phyloP scores from a whole-genome alignment of 2,329 filamentous ascomycete genomes.

The Cytospora mali region DNA sequence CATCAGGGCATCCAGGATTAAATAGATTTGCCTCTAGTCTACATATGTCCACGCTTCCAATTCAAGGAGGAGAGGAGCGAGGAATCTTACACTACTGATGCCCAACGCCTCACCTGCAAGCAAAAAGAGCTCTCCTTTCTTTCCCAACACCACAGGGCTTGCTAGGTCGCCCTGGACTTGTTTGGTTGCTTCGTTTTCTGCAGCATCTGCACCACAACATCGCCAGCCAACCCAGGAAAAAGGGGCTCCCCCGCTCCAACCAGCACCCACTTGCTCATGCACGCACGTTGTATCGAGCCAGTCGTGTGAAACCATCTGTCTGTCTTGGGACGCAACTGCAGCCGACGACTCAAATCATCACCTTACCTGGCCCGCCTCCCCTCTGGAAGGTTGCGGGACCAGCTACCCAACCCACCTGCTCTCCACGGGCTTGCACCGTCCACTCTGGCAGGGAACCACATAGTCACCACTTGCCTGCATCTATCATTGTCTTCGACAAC shows the following conservation, averaged over 20 bases:
- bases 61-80: too few species aligned
- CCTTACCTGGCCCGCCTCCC: not conserved
- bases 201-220: constrained; percentile 18
- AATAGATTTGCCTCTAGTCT: not conserved
- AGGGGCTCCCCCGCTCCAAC: constrained; percentile 14
- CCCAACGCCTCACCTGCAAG: constrained; percentile 17
- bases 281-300: constrained; percentile 24
- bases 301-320: constrained; percentile 29
- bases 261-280: constrained; percentile 11
- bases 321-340: constrained; percentile 20
- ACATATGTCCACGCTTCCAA: constrained; percentile 6
- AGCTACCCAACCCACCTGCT: constrained; percentile 4
- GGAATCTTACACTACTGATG: constrained; percentile 2
- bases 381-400: not conserved
- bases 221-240: constrained; percentile 18
- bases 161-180: constrained; percentile 20
- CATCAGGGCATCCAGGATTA: too few species aligned
- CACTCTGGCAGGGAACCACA: constrained; percentile 5
- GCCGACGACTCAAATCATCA: constrained; percentile 15
- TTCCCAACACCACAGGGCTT: constrained; percentile 19
- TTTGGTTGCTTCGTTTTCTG: constrained; percentile 4
- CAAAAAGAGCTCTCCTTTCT: constrained; percentile 1
- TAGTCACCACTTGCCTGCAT: constrained; percentile 12
- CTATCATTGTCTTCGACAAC: constrained; percentile 1
- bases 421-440: constrained; percentile 4